These are phyloP conservation scores for Heimioporus sp. DNA, from an alignment of 768 basidiomycete genomes.

Conservation along the genomic window DNA sequence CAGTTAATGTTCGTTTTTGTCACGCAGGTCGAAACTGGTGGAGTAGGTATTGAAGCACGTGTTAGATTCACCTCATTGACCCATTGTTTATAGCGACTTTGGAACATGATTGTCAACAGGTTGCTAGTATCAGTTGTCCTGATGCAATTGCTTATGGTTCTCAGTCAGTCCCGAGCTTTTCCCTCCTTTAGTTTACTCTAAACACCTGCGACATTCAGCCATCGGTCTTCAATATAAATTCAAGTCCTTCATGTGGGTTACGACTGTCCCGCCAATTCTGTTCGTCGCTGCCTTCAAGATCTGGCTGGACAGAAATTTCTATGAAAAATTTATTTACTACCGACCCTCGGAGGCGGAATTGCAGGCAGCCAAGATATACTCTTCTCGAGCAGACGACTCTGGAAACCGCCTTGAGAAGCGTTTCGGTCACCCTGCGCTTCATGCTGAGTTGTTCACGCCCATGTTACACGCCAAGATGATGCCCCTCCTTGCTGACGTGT, in stretches of 20 bases:
- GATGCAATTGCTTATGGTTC: slow-evolving; percentile 85
- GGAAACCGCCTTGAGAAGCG: slow-evolving; percentile 81
- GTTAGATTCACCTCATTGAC: not conserved
- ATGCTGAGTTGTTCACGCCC: slow-evolving; percentile 82
- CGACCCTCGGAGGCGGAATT: slow-evolving; percentile 82
- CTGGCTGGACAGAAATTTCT: slow-evolving; percentile 69
- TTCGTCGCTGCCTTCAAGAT: slow-evolving; percentile 81
- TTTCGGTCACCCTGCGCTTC: slow-evolving; percentile 93
- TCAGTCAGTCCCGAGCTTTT: slow-evolving; percentile 58
- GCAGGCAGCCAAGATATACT: slow-evolving; percentile 69
- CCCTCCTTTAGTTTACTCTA: not conserved
- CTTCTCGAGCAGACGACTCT: slow-evolving; percentile 69
- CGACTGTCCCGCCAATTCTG: slow-evolving; percentile 84
- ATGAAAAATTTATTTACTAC: slow-evolving; percentile 74
- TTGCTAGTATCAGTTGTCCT: slow-evolving; percentile 72
- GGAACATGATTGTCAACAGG: slow-evolving; percentile 94
- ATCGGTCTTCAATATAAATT: slow-evolving; percentile 82
- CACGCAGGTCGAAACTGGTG: slow-evolving; percentile 89
- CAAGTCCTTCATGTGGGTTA: slow-evolving; percentile 74
- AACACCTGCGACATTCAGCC: slow-evolving; percentile 40
- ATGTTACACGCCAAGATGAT: slow-evolving; percentile 88
- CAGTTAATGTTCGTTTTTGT: slow-evolving; percentile 94
- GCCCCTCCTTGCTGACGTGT: slow-evolving; percentile 72
- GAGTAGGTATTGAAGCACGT: slow-evolving; percentile 49
- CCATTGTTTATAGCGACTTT: slow-evolving; percentile 60